phyloP scores from a whole-genome alignment of 768 basidiomycete genomes.

The Mycena rebaudengoi region DNA sequence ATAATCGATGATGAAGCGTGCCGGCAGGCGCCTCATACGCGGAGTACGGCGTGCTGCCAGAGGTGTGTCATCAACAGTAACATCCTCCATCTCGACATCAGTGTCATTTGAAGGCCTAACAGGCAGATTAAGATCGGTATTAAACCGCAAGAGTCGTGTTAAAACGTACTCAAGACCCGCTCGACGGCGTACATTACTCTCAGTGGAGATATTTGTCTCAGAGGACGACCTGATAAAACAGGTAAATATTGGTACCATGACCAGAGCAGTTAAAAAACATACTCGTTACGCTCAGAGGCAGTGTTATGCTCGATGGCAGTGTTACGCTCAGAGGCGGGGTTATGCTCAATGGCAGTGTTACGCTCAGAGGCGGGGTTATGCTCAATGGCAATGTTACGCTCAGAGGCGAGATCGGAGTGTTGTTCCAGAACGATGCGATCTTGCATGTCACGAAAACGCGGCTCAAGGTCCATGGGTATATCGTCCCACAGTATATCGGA shows the following conservation, averaged over 20 bases:
- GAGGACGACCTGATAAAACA: conserved; percentile 6
- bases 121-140: not conserved
- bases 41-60: not conserved
- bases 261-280: not conserved
- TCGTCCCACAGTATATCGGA: conserved; percentile 27
- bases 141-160: not conserved
- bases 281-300: conserved; percentile 13
- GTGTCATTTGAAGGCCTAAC: not conserved
- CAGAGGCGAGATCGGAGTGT: not conserved
- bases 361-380: conserved; percentile 13
- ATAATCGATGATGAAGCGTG: not conserved
- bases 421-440: conserved; percentile 4
- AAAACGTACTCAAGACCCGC: not conserved
- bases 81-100: not conserved
- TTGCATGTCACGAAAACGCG: not conserved
- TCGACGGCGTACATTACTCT: not conserved
- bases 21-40: not conserved
- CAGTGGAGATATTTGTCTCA: not conserved
- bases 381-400: not conserved
- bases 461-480: conserved; percentile 7
- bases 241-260: not conserved
- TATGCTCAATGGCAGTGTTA: too few species aligned
- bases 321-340: not conserved
- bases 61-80: not conserved
- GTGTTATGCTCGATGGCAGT: conserved; percentile 4